These are phyloP conservation scores for Cystobasidium pallidum DNA, from an alignment of 1,284 basidiomycete genomes.

Conservation along the genomic window DNA sequence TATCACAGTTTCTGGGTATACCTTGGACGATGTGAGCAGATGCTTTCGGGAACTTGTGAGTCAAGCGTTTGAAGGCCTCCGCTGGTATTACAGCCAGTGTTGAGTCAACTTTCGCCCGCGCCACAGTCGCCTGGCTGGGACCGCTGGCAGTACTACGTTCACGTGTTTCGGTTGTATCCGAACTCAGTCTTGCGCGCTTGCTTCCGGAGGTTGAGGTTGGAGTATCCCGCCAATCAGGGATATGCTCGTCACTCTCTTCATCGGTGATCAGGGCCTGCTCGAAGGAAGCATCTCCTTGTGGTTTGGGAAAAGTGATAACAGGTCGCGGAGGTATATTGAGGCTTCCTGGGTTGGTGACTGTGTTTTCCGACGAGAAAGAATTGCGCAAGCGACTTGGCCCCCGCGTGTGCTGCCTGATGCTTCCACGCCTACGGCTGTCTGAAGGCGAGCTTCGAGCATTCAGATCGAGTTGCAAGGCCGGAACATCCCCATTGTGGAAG, in stretches of 20 bases:
- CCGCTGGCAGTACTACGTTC: not conserved
- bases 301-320: conserved; percentile 5
- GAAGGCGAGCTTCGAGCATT: not conserved
- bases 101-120: conserved; percentile 87
- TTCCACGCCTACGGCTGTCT: conserved; percentile 5
- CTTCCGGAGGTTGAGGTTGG: not conserved
- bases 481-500: not conserved
- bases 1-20: conserved; percentile 52
- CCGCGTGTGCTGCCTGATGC: conserved; percentile 11
- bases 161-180: conserved; percentile 20
- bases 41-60: conserved; percentile 94
- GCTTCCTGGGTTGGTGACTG: conserved; percentile 4
- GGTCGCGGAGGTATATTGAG: conserved; percentile 18
- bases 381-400: conserved; percentile 31
- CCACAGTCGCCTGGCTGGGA: conserved; percentile 62
- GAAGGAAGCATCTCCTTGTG: not conserved
- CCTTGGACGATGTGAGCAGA: conserved; percentile 96
- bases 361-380: conserved; percentile 36
- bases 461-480: conserved; percentile 31
- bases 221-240: conserved; percentile 8
- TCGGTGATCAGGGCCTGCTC: conserved; percentile 25
- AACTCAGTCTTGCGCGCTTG: conserved; percentile 8
- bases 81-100: conserved; percentile 98
- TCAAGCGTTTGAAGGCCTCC: conserved; percentile 86
- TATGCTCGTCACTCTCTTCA: conserved; percentile 8